Evolutionary conservation across 805 yeast species (phyloP), one percentile per base, ranked within the genome.

Genomic region (Saturnispora bothae): DNA sequence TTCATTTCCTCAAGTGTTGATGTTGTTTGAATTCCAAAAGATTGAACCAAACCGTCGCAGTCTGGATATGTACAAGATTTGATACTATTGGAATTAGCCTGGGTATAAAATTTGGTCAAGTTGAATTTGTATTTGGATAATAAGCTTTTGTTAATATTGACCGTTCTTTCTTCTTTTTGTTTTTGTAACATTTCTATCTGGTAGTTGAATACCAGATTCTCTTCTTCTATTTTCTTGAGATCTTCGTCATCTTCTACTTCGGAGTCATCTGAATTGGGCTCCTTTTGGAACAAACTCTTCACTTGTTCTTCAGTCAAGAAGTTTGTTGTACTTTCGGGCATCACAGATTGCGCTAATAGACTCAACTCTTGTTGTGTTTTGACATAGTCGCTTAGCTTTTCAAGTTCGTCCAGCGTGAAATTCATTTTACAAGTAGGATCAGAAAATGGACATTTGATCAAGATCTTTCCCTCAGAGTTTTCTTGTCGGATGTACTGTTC

Each of bases 61-160:
- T 82, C 94, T 0, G 88, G 78, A 1, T 82, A 78, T 0, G 96
- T 95, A 56, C 97, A 88, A 81, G 85, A 78, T 46, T 70, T 72
- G 48, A 68, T 75, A 33, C 39, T 42, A 37, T 65, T 66, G 32
- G 62, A 55, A 41, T 71, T 68, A 33, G 69, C 64, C 13, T 69
- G 69, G n/a, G 79, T 69, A 49, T 67, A 78, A 20, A 64, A 55
- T 41, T 63, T 70, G 7, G 76, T 65, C 46, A 63, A 20, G 56
- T 56, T 42, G 52, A 56, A 46, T 72, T 69, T 41, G 59, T 63
- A 57, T 65, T 72, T 30, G 40, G 54, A 36, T 48, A 49, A 39
- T 55, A 46, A 53, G 17, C 56, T 46, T 38, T 47, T 43, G 33
- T 50, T 48, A 43, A 59, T 39, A 30, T 36, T 45, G 26, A 48